Percentiles rank a stretch among this genome's conserved stretches.
These are phyloP conservation scores for Ustilago xerochloae DNA, from an alignment of 1,284 basidiomycete genomes.

Conservation along the genomic window DNA sequence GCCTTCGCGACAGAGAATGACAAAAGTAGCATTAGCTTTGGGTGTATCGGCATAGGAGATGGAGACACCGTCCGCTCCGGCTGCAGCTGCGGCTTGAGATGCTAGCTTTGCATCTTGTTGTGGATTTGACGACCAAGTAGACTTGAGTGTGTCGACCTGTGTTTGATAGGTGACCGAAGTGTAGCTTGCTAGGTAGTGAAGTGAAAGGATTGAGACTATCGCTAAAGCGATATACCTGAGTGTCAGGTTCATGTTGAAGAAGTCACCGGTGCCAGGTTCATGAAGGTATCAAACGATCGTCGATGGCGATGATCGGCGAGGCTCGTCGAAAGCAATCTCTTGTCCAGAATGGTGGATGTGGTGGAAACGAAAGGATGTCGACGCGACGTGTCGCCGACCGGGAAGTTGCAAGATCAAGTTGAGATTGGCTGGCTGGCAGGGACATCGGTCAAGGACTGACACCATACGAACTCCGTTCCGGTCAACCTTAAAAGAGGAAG, in stretches of 20 bases:
- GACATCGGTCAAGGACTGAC: not conserved
- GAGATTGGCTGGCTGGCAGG: no score
- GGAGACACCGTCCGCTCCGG: not conserved
- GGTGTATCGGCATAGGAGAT: slow-evolving; percentile 27
- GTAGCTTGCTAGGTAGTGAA: slow-evolving; percentile 36
- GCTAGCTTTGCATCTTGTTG: slow-evolving; percentile 1
- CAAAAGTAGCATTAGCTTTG: slow-evolving; percentile 67
- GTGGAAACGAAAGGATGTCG: not conserved
- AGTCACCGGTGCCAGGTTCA: not conserved
- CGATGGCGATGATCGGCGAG: not conserved
- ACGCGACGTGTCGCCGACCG: no score
- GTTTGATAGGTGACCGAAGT: slow-evolving; percentile 28
- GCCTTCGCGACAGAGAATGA: slow-evolving; percentile 65
- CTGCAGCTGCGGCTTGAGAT: not conserved
- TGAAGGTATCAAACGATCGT: no score
- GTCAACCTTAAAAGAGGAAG: not conserved
- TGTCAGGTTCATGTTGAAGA: slow-evolving; percentile 20
- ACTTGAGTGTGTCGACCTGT: slow-evolving; percentile 20
- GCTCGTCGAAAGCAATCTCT: not conserved
- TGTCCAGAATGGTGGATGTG: not conserved
- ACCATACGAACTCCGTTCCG: slow-evolving; percentile 8
- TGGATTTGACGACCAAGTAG: slow-evolving; percentile 2
- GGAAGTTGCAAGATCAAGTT: no score
- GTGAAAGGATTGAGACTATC: slow-evolving; percentile 20
- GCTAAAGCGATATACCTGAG: slow-evolving; percentile 34